A percentile compares a stretch with the other conserved stretches of the same genome.
Evolutionary conservation across 2,329 filamentous ascomycete species (phyloP).

Genomic region (Diaporthe capsici): DNA sequence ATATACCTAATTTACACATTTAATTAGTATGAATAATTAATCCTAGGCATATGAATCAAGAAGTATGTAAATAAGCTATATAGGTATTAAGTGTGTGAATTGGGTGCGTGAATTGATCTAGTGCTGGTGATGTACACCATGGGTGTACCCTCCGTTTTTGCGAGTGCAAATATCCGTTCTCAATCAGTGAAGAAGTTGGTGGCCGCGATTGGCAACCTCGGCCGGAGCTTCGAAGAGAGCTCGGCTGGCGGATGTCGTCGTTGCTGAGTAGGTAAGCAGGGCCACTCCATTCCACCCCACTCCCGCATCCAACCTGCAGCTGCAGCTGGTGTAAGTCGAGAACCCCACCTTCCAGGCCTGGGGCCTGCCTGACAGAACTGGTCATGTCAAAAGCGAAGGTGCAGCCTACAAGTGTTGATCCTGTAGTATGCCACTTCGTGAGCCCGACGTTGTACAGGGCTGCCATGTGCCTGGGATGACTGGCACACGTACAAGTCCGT

Average conservation of each 20-base stretch:
- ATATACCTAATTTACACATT: no score
- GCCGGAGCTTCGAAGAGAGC: neutral
- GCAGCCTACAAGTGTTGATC: neutral
- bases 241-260: neutral
- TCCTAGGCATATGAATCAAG: no score
- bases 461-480: neutral
- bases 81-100: no score
- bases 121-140: no score
- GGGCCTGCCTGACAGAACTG: neutral
- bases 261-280: neutral
- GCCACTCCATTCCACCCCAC: neutral
- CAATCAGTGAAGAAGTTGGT: neutral
- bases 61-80: no score
- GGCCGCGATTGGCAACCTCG: constrained; percentile 6
- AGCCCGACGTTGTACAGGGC: neutral
- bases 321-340: neutral
- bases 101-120: no score
- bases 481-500: neutral
- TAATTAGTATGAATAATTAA: no score
- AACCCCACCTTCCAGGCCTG: constrained; percentile 7
- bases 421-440: neutral
- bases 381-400: neutral
- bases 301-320: neutral
- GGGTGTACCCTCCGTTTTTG: no score
- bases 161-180: no score